Evolutionary conservation across 306 rosid genomes (phyloP).

Genomic region (Senna siamea): DNA sequence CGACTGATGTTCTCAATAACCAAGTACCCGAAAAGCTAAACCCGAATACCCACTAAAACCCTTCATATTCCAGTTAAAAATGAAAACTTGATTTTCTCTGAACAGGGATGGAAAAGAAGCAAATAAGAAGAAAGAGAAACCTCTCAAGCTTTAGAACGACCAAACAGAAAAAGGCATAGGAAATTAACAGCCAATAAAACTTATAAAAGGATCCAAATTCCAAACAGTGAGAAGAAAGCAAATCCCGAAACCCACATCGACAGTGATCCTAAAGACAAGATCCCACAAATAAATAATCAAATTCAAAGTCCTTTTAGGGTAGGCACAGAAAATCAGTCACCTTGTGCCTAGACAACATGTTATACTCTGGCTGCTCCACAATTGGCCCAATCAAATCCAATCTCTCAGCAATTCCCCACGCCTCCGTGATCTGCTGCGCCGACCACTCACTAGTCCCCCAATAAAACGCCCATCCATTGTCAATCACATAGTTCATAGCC

Average conservation of each 20-base stretch:
- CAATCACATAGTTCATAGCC: constrained; percentile 87
- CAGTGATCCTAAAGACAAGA: neutral
- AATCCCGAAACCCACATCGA: no score
- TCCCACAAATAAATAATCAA: neutral
- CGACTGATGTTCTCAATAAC: neutral
- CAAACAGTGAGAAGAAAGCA: no score
- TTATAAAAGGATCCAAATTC: no score
- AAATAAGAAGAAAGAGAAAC: no score
- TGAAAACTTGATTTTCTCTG: no score
- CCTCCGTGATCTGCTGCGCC: constrained; percentile 96
- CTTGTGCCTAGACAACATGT: constrained; percentile 84
- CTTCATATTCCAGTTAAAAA: neutral
- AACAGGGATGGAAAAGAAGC: no score
- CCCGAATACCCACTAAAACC: no score
- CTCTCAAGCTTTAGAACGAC: no score
- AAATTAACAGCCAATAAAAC: no score
- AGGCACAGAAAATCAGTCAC: constrained; percentile 29
- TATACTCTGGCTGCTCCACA: constrained; percentile 99
- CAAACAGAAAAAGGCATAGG: no score
- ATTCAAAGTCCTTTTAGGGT: neutral
- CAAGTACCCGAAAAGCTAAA: neutral
- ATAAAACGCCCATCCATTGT: constrained; percentile 88
- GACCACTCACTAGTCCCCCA: constrained; percentile 99
- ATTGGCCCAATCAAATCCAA: constrained; percentile 84
- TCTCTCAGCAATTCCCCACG: constrained; percentile 77